These are phyloP conservation scores for Cenococcum geophilum DNA, from an alignment of 495 filamentous ascomycete genomes.

Conservation along the genomic window DNA sequence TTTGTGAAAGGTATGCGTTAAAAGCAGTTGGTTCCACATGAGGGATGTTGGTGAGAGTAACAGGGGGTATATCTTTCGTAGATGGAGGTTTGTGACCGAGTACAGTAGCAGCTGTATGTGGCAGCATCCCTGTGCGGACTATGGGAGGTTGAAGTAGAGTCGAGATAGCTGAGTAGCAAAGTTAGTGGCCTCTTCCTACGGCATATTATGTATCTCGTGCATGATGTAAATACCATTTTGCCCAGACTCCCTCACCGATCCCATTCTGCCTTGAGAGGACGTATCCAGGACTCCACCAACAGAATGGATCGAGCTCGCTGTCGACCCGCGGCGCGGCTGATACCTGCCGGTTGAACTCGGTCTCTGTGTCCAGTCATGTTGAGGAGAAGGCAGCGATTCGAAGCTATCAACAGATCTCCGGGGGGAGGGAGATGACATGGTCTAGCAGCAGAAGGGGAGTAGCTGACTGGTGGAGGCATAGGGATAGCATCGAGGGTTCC, in stretches of 20 bases:
- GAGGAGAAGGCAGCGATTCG: slow-evolving; percentile 33
- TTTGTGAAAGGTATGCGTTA: slow-evolving; percentile 73
- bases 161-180: slow-evolving; percentile 64
- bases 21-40: slow-evolving; percentile 76
- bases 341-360: slow-evolving; percentile 39
- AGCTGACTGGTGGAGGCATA: slow-evolving; percentile 24
- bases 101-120: slow-evolving; percentile 61
- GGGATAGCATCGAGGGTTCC: slow-evolving; percentile 17
- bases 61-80: slow-evolving; percentile 89
- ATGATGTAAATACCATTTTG: slow-evolving; percentile 60
- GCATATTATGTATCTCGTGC: background rate
- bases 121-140: slow-evolving; percentile 74
- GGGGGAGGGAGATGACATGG: slow-evolving; percentile 35
- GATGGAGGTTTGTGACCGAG: slow-evolving; percentile 74
- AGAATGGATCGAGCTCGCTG: slow-evolving; percentile 79
- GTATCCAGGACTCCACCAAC: slow-evolving; percentile 59
- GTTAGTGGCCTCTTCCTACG: background rate
- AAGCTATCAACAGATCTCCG: slow-evolving; percentile 32
- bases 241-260: slow-evolving; percentile 64
- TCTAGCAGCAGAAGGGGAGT: slow-evolving; percentile 14
- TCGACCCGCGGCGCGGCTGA: slow-evolving; percentile 66
- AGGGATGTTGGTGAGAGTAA: slow-evolving; percentile 83
- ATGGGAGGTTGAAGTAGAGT: slow-evolving; percentile 87
- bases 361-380: slow-evolving; percentile 34
- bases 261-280: slow-evolving; percentile 47